A percentile compares a stretch with the other conserved stretches of the same genome.
Evolutionary conservation across 2,329 filamentous ascomycete genomes (phyloP).

Genomic region (Neopestalotiopsis clavispora): DNA sequence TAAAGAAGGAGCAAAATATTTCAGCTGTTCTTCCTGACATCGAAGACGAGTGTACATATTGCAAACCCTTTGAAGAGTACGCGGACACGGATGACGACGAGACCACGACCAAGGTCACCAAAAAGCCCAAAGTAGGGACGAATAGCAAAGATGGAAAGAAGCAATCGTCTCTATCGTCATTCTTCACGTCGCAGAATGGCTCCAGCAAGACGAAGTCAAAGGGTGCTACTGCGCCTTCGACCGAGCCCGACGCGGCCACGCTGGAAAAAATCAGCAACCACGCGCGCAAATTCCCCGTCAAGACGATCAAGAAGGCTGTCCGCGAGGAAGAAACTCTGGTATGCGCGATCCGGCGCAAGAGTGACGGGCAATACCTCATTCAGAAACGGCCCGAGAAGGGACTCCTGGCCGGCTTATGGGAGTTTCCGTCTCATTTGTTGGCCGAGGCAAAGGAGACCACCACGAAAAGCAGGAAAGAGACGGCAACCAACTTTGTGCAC

Average conservation of each 20-base stretch:
- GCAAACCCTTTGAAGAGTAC: constrained; percentile 48
- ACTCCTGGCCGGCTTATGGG: constrained; percentile 60
- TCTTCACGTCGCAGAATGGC: constrained; percentile 26
- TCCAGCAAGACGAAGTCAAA: constrained; percentile 14
- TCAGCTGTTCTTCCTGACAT: constrained; percentile 44
- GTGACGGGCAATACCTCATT: constrained; percentile 51
- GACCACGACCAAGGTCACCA: constrained; percentile 21
- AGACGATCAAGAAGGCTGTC: constrained; percentile 55
- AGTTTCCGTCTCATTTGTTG: constrained; percentile 54
- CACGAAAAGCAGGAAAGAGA: constrained; percentile 37
- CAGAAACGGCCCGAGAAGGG: constrained; percentile 58
- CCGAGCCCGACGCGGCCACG: constrained; percentile 26
- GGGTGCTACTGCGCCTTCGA: constrained; percentile 3
- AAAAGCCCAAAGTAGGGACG: constrained; percentile 17
- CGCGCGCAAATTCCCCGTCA: constrained; percentile 56
- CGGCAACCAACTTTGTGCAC: constrained; percentile 41
- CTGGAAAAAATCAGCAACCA: constrained; percentile 46
- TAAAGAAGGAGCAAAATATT: constrained; percentile 21
- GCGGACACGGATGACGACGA: constrained; percentile 21
- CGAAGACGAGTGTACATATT: constrained; percentile 55
- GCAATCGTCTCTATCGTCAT: constrained; percentile 32
- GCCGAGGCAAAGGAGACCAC: constrained; percentile 31
- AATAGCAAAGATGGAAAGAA: constrained; percentile 13
- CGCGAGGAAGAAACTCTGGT: constrained; percentile 58
- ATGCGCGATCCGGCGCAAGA: constrained; percentile 49